A percentile compares a stretch with the other conserved stretches of the same genome.
Conservation (phyloP, 2,329 filamentous ascomycete species). For the Colletotrichum abscissum region DNA sequence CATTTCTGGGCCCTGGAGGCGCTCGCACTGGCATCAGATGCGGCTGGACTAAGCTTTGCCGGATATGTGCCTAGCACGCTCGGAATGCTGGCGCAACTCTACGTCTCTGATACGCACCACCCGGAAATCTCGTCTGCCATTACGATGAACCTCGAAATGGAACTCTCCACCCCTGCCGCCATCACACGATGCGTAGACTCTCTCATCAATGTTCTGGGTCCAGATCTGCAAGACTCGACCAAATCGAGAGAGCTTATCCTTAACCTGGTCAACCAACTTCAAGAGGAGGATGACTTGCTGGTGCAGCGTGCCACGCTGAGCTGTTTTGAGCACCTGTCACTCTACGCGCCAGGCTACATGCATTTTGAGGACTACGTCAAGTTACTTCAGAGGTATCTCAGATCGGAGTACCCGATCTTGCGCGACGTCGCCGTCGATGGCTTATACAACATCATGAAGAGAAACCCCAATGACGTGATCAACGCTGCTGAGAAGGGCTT, state of each 20-base stretch:
- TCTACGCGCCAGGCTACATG: conserved; percentile 91
- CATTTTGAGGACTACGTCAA: conserved; percentile 87
- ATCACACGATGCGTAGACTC: conserved; percentile 92
- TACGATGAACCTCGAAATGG: conserved; percentile 91
- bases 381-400: conserved; percentile 81
- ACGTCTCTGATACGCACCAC: conserved; percentile 91
- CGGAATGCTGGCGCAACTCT: conserved; percentile 93
- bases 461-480: conserved; percentile 86
- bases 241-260: conserved; percentile 95
- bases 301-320: conserved; percentile 82
- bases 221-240: conserved; percentile 90
- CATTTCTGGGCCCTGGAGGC: conserved; percentile 97
- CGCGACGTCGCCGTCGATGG: conserved; percentile 87
- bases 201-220: conserved; percentile 95
- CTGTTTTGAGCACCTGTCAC: conserved; percentile 89
- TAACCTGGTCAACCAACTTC: conserved; percentile 85
- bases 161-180: conserved; percentile 83
- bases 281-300: conserved; percentile 70
- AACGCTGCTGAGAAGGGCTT: conserved; percentile 79
- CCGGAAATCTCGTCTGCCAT: conserved; percentile 82
- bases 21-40: conserved; percentile 86
- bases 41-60: conserved; percentile 91
- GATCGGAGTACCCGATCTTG: conserved; percentile 75
- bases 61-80: conserved; percentile 90
- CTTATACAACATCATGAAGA: conserved; percentile 94